Conservation (phyloP, 139 green algal species). For the Gonium pectorale region DNA sequence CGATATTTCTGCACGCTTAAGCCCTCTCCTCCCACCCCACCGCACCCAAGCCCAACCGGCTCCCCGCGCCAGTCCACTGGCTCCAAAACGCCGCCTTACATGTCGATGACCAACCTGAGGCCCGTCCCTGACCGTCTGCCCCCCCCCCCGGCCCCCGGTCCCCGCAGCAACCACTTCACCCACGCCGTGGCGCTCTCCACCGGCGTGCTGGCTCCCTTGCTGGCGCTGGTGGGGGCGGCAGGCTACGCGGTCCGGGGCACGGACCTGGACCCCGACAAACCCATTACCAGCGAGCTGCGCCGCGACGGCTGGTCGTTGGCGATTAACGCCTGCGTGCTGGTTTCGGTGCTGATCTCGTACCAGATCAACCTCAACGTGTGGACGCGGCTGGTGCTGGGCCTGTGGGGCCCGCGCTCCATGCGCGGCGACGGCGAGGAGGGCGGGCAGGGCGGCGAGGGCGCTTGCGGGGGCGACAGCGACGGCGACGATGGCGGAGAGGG, state of each 20-base stretch:
- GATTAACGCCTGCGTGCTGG: slow-evolving; percentile 54
- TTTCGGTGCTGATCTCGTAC: slow-evolving; percentile 57
- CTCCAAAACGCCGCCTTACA: too few species aligned
- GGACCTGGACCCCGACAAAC: slow-evolving; percentile 45
- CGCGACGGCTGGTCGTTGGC: slow-evolving; percentile 46
- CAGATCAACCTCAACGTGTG: slow-evolving; percentile 64
- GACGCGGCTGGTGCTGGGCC: slow-evolving; percentile 50
- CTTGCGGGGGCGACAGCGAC: background rate
- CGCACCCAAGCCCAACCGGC: background rate
- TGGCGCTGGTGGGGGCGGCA: slow-evolving; percentile 37
- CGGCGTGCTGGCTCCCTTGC: slow-evolving; percentile 24
- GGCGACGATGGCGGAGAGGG: background rate
- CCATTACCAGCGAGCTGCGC: slow-evolving; percentile 54
- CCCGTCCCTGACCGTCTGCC: background rate
- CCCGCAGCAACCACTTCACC: slow-evolving; percentile 22
- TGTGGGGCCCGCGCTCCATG: slow-evolving; percentile 37
- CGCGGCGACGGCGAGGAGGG: background rate
- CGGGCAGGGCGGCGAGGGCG: background rate
- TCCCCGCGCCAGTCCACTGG: too few species aligned
- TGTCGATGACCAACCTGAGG: too few species aligned
- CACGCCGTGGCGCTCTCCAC: slow-evolving; percentile 6
- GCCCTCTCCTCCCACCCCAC: background rate
- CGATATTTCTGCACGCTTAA: too few species aligned
- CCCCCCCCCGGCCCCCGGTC: background rate
- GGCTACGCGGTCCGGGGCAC: slow-evolving; percentile 55